A percentile compares a stretch with the other conserved stretches of the same genome.
Conservation (phyloP, 2,329 filamentous ascomycete species). For the Alternaria conjuncta region DNA sequence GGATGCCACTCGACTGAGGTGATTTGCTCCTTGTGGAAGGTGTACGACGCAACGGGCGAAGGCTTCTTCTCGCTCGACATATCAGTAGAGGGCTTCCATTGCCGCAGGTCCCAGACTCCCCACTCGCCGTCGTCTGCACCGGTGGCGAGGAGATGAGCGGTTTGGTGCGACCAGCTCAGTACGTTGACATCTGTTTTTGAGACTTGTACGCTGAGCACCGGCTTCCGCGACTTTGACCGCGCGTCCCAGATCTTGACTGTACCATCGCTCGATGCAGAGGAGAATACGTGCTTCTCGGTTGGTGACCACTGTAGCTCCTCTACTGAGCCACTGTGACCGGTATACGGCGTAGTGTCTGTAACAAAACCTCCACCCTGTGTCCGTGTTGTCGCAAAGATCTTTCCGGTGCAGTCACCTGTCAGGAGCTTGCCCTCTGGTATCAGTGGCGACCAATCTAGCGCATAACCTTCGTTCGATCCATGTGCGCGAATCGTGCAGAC, state of each 20-base stretch:
- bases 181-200: constrained; percentile 92
- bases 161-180: constrained; percentile 91
- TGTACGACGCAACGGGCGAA: constrained; percentile 88
- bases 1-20: constrained; percentile 98
- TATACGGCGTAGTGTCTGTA: constrained; percentile 82
- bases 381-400: constrained; percentile 86
- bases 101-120: constrained; percentile 94
- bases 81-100: constrained; percentile 77
- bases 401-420: constrained; percentile 88
- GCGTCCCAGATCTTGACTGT: constrained; percentile 97
- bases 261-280: constrained; percentile 91
- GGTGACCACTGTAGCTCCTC: constrained; percentile 98
- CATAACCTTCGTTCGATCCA: constrained; percentile 87
- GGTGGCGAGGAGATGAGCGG: constrained; percentile 85
- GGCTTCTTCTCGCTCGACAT: constrained; percentile 60
- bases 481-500: constrained; percentile 87
- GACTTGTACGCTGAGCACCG: constrained; percentile 86
- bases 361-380: constrained; percentile 89
- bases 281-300: constrained; percentile 89
- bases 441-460: constrained; percentile 92
- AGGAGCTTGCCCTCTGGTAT: constrained; percentile 82
- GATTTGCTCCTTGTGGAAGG: constrained; percentile 95
- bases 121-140: constrained; percentile 93
- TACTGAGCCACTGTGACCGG: constrained; percentile 82
- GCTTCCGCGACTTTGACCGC: constrained; percentile 84